Percentiles rank a stretch among this genome's conserved stretches.
Evolutionary conservation across 2,329 filamentous ascomycete species (phyloP).

Genomic region (Xenoacremonium recifei): DNA sequence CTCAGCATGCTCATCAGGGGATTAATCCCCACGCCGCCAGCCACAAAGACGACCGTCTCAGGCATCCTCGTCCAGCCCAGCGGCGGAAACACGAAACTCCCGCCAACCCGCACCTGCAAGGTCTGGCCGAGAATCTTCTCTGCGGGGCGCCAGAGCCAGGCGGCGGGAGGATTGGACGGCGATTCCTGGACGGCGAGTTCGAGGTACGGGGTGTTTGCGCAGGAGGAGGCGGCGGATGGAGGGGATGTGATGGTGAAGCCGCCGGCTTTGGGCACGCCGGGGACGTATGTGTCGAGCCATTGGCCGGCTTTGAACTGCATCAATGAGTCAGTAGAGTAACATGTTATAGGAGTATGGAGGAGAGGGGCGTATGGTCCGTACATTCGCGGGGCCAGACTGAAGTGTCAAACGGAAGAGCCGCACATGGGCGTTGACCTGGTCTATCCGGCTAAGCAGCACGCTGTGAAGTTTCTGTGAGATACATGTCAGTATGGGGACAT

Average conservation of each 20-base stretch:
- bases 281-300: constrained; percentile 83
- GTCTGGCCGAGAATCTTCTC: constrained; percentile 55
- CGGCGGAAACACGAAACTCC: constrained; percentile 79
- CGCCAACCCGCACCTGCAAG: constrained; percentile 71
- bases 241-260: constrained; percentile 87
- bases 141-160: constrained; percentile 68
- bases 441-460: constrained; percentile 51
- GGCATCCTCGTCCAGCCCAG: constrained; percentile 34
- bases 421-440: constrained; percentile 64
- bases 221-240: constrained; percentile 53
- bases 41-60: constrained; percentile 68
- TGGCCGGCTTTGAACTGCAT: constrained; percentile 74
- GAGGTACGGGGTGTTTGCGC: constrained; percentile 48
- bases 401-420: constrained; percentile 67
- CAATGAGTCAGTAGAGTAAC: neutral
- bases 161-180: constrained; percentile 67
- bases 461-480: neutral
- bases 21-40: constrained; percentile 81
- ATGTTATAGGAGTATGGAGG: neutral
- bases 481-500: neutral
- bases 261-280: constrained; percentile 66
- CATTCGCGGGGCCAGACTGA: constrained; percentile 46
- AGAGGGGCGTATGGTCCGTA: constrained; percentile 27
- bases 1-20: constrained; percentile 74
- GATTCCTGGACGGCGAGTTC: constrained; percentile 79